Conservation (phyloP, 371 early-diverging fungal species). For the Paraphysoderma sedebokerense region DNA sequence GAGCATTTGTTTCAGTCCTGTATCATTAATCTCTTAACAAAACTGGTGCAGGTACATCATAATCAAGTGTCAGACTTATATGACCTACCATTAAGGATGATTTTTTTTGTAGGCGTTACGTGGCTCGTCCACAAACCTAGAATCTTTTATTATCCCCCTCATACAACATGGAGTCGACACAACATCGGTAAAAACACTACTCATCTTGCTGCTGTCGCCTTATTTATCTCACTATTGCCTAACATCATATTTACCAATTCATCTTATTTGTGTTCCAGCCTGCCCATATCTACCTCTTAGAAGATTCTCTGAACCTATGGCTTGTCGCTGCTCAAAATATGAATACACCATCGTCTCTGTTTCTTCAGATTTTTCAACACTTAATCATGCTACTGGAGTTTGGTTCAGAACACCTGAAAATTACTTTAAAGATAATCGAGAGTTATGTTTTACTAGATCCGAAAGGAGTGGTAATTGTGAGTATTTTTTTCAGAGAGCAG, state of each 20-base stretch:
- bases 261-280: conserved; percentile 20
- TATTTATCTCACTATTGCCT: neutral
- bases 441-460: conserved; percentile 55
- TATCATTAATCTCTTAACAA: conserved; percentile 53
- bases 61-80: neutral
- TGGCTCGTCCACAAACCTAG: conserved; percentile 46
- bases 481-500: too few relatives aligned
- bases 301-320: conserved; percentile 81
- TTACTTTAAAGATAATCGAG: conserved; percentile 54
- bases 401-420: conserved; percentile 54
- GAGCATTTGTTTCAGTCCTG: conserved; percentile 66
- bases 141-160: conserved; percentile 51
- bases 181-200: conserved; percentile 3
- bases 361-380: conserved; percentile 48
- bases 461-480: too few relatives aligned
- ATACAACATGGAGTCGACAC: conserved; percentile 48
- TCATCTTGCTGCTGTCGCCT: neutral
- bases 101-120: conserved; percentile 36
- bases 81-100: neutral
- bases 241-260: neutral
- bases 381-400: conserved; percentile 45
- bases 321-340: too few relatives aligned
- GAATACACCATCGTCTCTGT: too few relatives aligned
- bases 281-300: conserved; percentile 64
- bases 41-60: conserved; percentile 39